These are phyloP conservation scores for Pyrenula massariospora DNA, from an alignment of 495 filamentous ascomycete species.

Conservation along the genomic window DNA sequence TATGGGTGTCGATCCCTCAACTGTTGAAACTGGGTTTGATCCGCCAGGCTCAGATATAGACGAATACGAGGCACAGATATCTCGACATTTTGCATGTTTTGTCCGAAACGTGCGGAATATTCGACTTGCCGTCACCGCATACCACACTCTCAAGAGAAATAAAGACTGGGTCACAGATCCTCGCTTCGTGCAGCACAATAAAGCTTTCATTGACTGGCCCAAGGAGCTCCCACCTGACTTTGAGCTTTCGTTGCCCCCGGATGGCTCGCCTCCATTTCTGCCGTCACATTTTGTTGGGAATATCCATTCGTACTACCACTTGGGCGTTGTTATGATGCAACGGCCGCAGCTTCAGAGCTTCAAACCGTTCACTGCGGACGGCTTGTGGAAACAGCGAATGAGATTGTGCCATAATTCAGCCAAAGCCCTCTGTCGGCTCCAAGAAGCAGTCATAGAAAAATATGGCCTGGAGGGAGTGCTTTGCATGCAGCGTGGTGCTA, in stretches of 20 bases:
- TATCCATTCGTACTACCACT: slow-evolving; percentile 84
- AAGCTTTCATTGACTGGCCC: slow-evolving; percentile 63
- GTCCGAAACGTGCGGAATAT: slow-evolving; percentile 67
- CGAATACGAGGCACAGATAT: slow-evolving; percentile 62
- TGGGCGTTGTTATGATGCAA: slow-evolving; percentile 79
- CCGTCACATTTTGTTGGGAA: slow-evolving; percentile 86
- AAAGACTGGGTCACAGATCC: slow-evolving; percentile 88
- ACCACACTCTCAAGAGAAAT: slow-evolving; percentile 66
- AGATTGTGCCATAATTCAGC: slow-evolving; percentile 75
- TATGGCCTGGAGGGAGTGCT: slow-evolving; percentile 74
- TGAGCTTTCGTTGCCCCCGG: slow-evolving; percentile 62
- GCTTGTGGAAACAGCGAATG: slow-evolving; percentile 83
- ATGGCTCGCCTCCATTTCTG: slow-evolving; percentile 75
- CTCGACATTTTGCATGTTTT: slow-evolving; percentile 74
- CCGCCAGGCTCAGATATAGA: slow-evolving; percentile 55
- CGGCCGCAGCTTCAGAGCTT: slow-evolving; percentile 74
- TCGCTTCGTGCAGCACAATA: slow-evolving; percentile 66
- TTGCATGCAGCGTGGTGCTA: slow-evolving; percentile 91
- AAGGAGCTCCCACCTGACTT: slow-evolving; percentile 67
- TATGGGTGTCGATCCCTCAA: slow-evolving; percentile 60
- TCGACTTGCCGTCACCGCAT: slow-evolving; percentile 61
- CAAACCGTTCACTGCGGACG: slow-evolving; percentile 58
- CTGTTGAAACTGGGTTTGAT: slow-evolving; percentile 65
- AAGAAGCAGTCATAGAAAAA: slow-evolving; percentile 68
- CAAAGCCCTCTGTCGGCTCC: slow-evolving; percentile 79